These are phyloP conservation scores for Gossypioides kirkii DNA, from an alignment of 345 rosid species.

Conservation along the genomic window DNA sequence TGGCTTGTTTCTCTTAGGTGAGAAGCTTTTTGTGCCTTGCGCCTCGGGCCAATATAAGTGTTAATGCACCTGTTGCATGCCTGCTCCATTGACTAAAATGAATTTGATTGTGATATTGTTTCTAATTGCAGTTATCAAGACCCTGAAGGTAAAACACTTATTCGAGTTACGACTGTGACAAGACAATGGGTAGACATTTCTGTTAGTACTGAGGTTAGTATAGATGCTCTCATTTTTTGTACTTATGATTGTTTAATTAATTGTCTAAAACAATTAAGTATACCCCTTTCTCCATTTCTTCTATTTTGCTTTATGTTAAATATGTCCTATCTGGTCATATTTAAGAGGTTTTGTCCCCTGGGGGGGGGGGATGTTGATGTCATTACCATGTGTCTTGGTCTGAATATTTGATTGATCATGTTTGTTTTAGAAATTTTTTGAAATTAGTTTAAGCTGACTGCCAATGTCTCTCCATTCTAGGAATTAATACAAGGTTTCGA, in stretches of 20 bases:
- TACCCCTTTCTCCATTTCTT: background rate
- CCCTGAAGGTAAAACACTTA: slow-evolving; percentile 56
- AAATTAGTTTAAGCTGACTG: slow-evolving; percentile 4
- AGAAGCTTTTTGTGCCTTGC: background rate
- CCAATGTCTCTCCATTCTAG: slow-evolving; percentile 34
- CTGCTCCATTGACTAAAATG: background rate
- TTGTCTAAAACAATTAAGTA: slow-evolving; percentile 4
- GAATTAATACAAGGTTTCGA: slow-evolving; percentile 91
- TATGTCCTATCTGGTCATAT: background rate
- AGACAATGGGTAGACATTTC: slow-evolving; percentile 89
- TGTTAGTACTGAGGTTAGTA: slow-evolving; percentile 81
- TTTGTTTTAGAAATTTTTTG: background rate
- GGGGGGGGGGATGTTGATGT: background rate
- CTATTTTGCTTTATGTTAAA: background rate
- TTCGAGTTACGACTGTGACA: slow-evolving; percentile 77
- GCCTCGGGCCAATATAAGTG: too few relatives aligned
- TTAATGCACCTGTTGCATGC: background rate
- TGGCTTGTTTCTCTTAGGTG: background rate
- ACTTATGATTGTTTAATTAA: background rate
- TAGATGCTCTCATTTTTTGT: slow-evolving; percentile 9
- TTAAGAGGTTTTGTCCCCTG: background rate
- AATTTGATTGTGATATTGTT: slow-evolving; percentile 14
- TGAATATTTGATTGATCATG: background rate
- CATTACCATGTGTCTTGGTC: background rate
- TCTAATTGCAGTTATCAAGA: slow-evolving; percentile 22